A percentile compares a stretch with the other conserved stretches of the same genome.
Conservation (phyloP, 495 filamentous ascomycete species). For the Podospora conica region DNA sequence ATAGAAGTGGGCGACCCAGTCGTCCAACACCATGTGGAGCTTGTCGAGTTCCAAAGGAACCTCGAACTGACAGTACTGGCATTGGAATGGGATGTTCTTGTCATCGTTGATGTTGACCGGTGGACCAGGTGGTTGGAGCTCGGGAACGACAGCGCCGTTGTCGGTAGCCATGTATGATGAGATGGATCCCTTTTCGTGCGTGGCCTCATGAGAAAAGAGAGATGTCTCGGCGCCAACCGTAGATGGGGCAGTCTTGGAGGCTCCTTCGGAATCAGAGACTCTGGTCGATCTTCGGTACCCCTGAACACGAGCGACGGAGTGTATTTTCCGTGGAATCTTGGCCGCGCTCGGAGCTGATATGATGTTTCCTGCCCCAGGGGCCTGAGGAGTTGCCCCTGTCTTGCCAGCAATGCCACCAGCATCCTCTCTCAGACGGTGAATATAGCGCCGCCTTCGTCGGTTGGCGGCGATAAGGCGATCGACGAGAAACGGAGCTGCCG, state of each 20-base stretch:
- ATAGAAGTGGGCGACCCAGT: slow-evolving; percentile 20
- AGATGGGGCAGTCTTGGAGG: neutral
- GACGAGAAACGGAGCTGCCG: neutral
- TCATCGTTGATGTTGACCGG: neutral
- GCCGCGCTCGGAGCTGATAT: neutral
- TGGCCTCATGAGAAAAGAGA: neutral
- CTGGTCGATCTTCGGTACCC: neutral
- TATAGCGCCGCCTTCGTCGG: neutral
- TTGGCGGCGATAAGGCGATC: neutral
- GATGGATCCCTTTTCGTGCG: neutral
- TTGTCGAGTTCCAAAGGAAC: slow-evolving; percentile 6
- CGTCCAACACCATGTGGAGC: neutral
- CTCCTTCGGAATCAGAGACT: neutral
- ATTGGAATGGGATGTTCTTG: slow-evolving; percentile 1
- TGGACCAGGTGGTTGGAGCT: neutral
- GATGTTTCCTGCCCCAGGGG: no score
- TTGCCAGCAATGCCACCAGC: neutral
- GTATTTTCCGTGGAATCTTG: neutral
- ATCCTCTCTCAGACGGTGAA: neutral
- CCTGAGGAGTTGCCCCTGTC: no score
- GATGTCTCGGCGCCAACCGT: neutral
- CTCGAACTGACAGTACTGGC: slow-evolving; percentile 17
- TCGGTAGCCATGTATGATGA: neutral
- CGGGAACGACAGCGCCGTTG: neutral
- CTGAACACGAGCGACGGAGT: neutral